Evolutionary conservation across 306 rosid genomes (phyloP), one percentile per base, ranked within the genome.

Genomic region (Astragalus membranaceus): DNA sequence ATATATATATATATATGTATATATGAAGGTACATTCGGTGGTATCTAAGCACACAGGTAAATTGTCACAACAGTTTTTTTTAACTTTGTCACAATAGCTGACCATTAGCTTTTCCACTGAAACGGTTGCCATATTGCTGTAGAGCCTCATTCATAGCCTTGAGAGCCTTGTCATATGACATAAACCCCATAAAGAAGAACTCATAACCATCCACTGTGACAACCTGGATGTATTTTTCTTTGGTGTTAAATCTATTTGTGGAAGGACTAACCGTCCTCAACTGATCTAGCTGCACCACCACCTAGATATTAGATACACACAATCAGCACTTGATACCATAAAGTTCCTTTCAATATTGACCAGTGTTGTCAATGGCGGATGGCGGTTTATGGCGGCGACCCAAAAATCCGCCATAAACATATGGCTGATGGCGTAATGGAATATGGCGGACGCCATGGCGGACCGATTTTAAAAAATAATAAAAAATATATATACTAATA

Each of bases 131-230:
- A 36, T 74, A 53, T 50, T n/a, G 79, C 42, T 73, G 73, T 6
- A 64, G 72, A 68, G 83, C 83, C 56, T 76, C 77, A 12, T 51
- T 76, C 43, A 89, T 74, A 78, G 83, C 78, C 72, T 75, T 78
- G 78, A 90, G 83, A 66, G 98, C 91, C 64, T 69, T 88, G 60
- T 82, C 90, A 57, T 80, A 88, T 7, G 92, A 85, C 50, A 92
- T 61, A 63, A 92, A 88, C 5, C 95, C 96, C 96, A 86, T 78
- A 78, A 89, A 90, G 62, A 80, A 80, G 78, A 83, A 87, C 75
- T 92, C 87, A 81, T 84, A 82, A 7, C 85, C 87, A 63, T 88
- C 96, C 37, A 82, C 78, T 32, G 96, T 80, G 50, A 74, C 69
- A 29, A 85, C 2, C 44, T 80, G 84, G 39, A 86, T 74, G 74